Conservation (phyloP, 2,329 filamentous ascomycete species). For the Cercospora citrullina region DNA sequence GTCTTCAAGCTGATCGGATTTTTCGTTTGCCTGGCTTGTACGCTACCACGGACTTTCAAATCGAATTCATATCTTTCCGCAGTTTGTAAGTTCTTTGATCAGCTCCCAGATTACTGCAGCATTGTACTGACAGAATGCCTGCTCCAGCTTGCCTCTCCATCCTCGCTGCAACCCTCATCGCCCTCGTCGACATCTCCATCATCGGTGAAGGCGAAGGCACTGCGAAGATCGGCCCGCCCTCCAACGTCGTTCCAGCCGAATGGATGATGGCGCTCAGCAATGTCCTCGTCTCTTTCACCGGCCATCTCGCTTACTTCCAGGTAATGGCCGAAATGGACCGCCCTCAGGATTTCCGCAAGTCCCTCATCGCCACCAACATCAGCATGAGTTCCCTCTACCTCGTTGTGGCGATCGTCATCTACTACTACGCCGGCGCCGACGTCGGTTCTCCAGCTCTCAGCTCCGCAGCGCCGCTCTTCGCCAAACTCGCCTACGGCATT, state of each 20-base stretch:
- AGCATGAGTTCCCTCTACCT: slow-evolving; percentile 63
- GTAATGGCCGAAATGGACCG: slow-evolving; percentile 65
- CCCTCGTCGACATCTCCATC: slow-evolving; percentile 47
- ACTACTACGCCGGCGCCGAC: slow-evolving; percentile 62
- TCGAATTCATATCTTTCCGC: slow-evolving; percentile 64
- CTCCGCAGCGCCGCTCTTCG: slow-evolving; percentile 56
- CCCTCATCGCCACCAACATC: slow-evolving; percentile 61
- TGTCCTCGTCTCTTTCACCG: slow-evolving; percentile 66
- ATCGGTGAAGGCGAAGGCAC: slow-evolving; percentile 43
- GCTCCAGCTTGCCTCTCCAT: slow-evolving; percentile 62
- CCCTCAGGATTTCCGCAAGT: slow-evolving; percentile 61
- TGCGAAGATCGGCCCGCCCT: slow-evolving; percentile 43
- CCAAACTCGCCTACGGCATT: slow-evolving; percentile 67
- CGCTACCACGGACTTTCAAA: slow-evolving; percentile 62
- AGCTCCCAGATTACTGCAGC: not conserved
- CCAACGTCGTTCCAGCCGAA: slow-evolving; percentile 40
- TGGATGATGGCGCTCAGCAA: slow-evolving; percentile 56
- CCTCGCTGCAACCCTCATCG: slow-evolving; percentile 60
- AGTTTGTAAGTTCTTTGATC: slow-evolving; percentile 47
- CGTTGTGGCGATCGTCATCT: slow-evolving; percentile 68
- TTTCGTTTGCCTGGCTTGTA: slow-evolving; percentile 58
- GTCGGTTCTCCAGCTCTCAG: slow-evolving; percentile 66
- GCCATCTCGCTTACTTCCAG: slow-evolving; percentile 67
- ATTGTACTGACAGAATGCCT: slow-evolving; percentile 7
- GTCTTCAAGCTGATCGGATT: slow-evolving; percentile 63